Evolutionary conservation across 768 basidiomycete genomes (phyloP).

Genomic region (Leccinum arenicola): DNA sequence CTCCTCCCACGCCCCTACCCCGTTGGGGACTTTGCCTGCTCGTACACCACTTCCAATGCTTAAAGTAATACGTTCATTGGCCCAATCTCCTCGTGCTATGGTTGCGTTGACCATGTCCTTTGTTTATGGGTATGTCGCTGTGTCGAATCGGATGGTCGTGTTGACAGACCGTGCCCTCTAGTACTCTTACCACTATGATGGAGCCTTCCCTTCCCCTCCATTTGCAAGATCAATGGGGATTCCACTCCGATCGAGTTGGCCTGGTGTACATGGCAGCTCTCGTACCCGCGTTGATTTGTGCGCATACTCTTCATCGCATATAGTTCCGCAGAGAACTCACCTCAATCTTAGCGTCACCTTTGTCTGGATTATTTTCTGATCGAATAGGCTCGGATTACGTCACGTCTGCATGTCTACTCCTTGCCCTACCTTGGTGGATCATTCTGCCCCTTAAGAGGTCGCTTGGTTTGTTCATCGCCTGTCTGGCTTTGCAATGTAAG

Average conservation of each 20-base stretch:
- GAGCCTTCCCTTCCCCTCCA: constrained; percentile 60
- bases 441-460: constrained; percentile 54
- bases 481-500: constrained; percentile 56
- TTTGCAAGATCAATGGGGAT: constrained; percentile 47
- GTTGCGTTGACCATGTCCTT: constrained; percentile 44
- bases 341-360: constrained; percentile 45
- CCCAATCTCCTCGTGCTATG: constrained; percentile 48
- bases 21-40: constrained; percentile 11
- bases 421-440: constrained; percentile 64
- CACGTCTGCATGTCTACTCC: constrained; percentile 42
- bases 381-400: constrained; percentile 55
- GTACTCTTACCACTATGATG: constrained; percentile 46
- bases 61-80: constrained; percentile 40
- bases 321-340: background rate
- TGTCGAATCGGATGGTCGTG: background rate
- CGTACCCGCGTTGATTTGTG: constrained; percentile 64
- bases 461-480: constrained; percentile 36
- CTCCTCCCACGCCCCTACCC: background rate
- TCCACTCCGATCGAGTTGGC: constrained; percentile 52
- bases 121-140: constrained; percentile 49
- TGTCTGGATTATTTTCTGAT: constrained; percentile 61
- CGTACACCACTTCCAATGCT: constrained; percentile 36
- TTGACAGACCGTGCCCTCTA: constrained; percentile 21
- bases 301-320: constrained; percentile 20
- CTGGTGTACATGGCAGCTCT: constrained; percentile 65